These are phyloP conservation scores for Fraxinus xanthoxyloides DNA, from an alignment of 305 asterid genomes.

Conservation along the genomic window DNA sequence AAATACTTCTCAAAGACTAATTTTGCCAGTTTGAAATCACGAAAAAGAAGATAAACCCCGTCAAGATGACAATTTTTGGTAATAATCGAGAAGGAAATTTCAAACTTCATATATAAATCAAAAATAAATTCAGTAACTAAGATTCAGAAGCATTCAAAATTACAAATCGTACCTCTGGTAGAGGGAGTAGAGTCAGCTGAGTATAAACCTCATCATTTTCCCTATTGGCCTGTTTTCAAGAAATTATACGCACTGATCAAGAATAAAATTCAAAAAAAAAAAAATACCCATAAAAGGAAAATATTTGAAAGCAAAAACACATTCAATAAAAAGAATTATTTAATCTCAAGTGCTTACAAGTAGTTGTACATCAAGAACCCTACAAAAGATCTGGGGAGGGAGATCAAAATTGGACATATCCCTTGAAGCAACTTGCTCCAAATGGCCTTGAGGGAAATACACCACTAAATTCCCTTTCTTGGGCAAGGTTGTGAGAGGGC, in stretches of 20 bases:
- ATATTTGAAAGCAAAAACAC: neutral
- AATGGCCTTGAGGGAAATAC: slow-evolving; percentile 90
- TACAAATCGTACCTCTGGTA: slow-evolving; percentile 59
- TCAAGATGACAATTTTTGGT: neutral
- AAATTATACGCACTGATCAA: slow-evolving; percentile 5
- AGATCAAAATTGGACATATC: slow-evolving; percentile 71
- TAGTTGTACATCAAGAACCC: slow-evolving; percentile 75
- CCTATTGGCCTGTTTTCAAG: slow-evolving; percentile 70
- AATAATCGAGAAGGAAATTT: neutral
- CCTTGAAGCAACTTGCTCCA: slow-evolving; percentile 71
- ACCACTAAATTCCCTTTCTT: slow-evolving; percentile 80
- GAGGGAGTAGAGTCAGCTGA: slow-evolving; percentile 77
- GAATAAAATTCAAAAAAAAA: slow-evolving; percentile 5
- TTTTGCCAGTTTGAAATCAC: neutral
- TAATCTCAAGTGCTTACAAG: slow-evolving; percentile 51
- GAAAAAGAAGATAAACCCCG: neutral
- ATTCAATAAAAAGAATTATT: neutral
- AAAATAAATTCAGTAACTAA: neutral
- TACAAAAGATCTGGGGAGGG: slow-evolving; percentile 89
- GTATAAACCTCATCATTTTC: slow-evolving; percentile 97
- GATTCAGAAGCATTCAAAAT: slow-evolving; percentile 2
- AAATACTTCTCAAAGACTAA: neutral
- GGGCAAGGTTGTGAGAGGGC: slow-evolving; percentile 79
- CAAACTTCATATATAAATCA: neutral
- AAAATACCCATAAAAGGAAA: neutral